Evolutionary conservation across 257 asterid genomes (phyloP), one percentile per base, ranked within the genome.

Genomic region (Fraxinus cuspidata): DNA sequence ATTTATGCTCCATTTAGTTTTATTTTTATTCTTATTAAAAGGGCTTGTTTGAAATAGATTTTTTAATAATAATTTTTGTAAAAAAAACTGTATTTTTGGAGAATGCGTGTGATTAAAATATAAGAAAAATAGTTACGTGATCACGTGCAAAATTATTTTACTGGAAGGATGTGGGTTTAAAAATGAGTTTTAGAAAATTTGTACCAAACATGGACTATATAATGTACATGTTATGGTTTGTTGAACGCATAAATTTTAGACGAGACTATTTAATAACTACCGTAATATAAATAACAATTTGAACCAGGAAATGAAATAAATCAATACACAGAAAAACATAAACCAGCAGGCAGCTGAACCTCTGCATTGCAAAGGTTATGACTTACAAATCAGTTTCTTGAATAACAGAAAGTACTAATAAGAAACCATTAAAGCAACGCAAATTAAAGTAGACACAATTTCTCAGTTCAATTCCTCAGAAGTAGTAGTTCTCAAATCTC

Each of bases 401-500:
- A 56, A n/a, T 18, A n/a, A 53, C 16, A 47, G n/a, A 16, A 47
- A 53, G 25, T 18, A 19, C 23, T 19, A 7, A 53, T 18, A 42
- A 11, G 51, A 11, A 42, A 12, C 51, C 18, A 12, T 5, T 6
- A 51, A 51, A 51, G 63, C 25, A 51, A 51, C 18, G 63, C 63
- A 51, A 51, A 15, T 49, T 49, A 1, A 49, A 49, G 19, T 16
- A 49, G 21, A 49, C n/a, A 15, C n/a, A 16, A 12, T 51, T 51
- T 21, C 15, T 51, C 63, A 51, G 63, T 18, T 60, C 68, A 60
- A 16, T 23, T 60, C 15, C 29, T 21, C 29, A 21, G 32, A 75
- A 74, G 18, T 74, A 7, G 47, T 78, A 75, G 8, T 79, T 71
- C 75, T 79, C 86, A 38, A 79, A 75, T 83, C 83, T 79, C 40